phyloP scores from a whole-genome alignment of 2,329 filamentous ascomycete genomes.

The Ustulina deusta region DNA sequence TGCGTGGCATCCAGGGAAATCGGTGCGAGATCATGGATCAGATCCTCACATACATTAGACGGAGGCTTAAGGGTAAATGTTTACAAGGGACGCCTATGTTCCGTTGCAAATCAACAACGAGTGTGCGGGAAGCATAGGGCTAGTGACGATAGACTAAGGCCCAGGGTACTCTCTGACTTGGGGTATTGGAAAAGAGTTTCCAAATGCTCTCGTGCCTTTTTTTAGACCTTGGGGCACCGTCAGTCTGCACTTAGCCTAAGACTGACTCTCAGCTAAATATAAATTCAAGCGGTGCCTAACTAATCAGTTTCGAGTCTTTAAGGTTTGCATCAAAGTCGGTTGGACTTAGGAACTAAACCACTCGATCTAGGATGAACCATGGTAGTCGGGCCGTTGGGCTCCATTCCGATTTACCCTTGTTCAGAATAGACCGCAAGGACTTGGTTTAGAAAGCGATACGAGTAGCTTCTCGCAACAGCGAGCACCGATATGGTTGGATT shows the following conservation, averaged over 20 bases:
- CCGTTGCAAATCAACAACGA: not conserved
- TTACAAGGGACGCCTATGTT: not conserved
- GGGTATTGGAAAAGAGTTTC: not conserved
- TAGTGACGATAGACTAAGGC: not conserved
- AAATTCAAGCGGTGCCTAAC: no score
- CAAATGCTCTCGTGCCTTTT: not conserved
- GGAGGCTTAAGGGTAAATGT: not conserved
- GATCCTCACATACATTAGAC: not conserved
- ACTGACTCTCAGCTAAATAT: no score
- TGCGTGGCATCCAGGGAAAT: not conserved
- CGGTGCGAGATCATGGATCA: not conserved
- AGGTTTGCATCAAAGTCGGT: not conserved
- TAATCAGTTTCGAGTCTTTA: no score
- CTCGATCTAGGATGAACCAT: not conserved
- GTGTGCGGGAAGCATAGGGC: not conserved
- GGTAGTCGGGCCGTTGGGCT: not conserved
- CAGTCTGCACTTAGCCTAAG: no score
- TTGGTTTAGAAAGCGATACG: not conserved
- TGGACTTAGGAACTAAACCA: not conserved
- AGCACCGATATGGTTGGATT: not conserved
- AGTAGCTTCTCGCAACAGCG: not conserved
- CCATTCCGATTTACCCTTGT: not conserved
- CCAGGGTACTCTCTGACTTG: not conserved
- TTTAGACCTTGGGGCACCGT: not conserved
- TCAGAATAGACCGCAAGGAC: not conserved